Conservation (phyloP, 345 rosid genomes). For the Acer saccharum region DNA sequence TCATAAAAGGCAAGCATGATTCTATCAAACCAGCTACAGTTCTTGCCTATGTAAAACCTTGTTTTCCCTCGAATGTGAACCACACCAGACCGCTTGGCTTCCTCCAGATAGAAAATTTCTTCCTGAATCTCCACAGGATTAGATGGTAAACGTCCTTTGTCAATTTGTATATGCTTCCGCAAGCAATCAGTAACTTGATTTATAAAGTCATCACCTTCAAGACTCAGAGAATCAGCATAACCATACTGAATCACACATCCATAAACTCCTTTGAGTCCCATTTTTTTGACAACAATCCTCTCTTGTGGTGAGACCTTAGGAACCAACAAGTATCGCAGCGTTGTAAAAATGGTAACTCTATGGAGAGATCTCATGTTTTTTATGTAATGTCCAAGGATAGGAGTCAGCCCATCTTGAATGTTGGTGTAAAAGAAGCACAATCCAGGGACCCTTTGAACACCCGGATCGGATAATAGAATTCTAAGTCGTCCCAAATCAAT, state of each 20-base stretch:
- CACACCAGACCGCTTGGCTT: conserved; percentile 47
- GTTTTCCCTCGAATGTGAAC: conserved; percentile 67
- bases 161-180: conserved; percentile 32
- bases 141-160: conserved; percentile 5
- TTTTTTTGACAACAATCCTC: conserved; percentile 44
- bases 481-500: conserved; percentile 58
- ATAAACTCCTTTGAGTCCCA: conserved; percentile 50
- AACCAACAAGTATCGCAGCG: conserved; percentile 62
- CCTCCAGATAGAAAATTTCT: conserved; percentile 43
- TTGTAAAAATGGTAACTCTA: conserved; percentile 69
- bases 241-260: conserved; percentile 66
- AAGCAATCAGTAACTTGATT: conserved; percentile 48
- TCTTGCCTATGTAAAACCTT: conserved; percentile 50
- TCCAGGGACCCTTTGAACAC: conserved; percentile 77
- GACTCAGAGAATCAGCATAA: conserved; percentile 62
- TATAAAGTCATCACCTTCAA: conserved; percentile 52
- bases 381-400: conserved; percentile 71
- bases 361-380: conserved; percentile 87
- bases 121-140: conserved; percentile 24
- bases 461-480: conserved; percentile 57
- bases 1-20: conserved; percentile 60
- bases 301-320: conserved; percentile 58
- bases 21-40: conserved; percentile 54
- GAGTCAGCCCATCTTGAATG: conserved; percentile 78
- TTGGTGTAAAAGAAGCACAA: conserved; percentile 87